phyloP scores from a whole-genome alignment of 2,329 filamentous ascomycete genomes.

The Penicillium sp. region DNA sequence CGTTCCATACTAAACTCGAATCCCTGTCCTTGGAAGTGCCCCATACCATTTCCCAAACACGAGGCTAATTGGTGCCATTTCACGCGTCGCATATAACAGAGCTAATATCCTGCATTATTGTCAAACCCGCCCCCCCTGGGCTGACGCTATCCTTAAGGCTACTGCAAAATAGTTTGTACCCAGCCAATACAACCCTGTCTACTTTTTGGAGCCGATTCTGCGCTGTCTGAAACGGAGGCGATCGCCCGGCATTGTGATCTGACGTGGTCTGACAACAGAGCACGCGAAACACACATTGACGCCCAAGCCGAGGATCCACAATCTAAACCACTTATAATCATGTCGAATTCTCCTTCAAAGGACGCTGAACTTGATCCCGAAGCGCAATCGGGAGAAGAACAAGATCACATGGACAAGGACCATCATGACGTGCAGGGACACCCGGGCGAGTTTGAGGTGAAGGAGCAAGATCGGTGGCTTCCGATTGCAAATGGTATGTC shows the following conservation, averaged over 20 bases:
- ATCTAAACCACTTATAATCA: constrained; percentile 63
- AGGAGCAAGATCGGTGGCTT: constrained; percentile 99
- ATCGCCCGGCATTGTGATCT: constrained; percentile 34
- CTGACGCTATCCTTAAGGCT: constrained; percentile 31
- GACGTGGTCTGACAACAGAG: constrained; percentile 50
- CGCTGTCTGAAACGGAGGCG: constrained; percentile 25
- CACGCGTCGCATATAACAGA: constrained; percentile 27
- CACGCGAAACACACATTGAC: constrained; percentile 35
- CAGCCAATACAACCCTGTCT: constrained; percentile 34
- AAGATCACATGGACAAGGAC: constrained; percentile 80
- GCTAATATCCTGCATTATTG: constrained; percentile 30
- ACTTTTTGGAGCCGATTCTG: constrained; percentile 27
- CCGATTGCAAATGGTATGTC: constrained; percentile 99
- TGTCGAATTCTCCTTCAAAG: constrained; percentile 96
- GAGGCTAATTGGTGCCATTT: constrained; percentile 26
- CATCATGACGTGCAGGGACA: constrained; percentile 65
- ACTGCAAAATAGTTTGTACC: constrained; percentile 40
- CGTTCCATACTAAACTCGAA: constrained; percentile 13
- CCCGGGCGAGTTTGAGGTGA: constrained; percentile 92
- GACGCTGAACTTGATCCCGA: constrained; percentile 83
- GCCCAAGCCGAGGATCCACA: constrained; percentile 39
- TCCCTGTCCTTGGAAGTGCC: constrained; percentile 6
- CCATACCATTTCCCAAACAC: constrained; percentile 12
- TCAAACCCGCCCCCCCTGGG: constrained; percentile 34
- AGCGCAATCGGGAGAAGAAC: constrained; percentile 87